phyloP scores from a whole-genome alignment of 2,329 filamentous ascomycete species.

The Aspergillus sp. region DNA sequence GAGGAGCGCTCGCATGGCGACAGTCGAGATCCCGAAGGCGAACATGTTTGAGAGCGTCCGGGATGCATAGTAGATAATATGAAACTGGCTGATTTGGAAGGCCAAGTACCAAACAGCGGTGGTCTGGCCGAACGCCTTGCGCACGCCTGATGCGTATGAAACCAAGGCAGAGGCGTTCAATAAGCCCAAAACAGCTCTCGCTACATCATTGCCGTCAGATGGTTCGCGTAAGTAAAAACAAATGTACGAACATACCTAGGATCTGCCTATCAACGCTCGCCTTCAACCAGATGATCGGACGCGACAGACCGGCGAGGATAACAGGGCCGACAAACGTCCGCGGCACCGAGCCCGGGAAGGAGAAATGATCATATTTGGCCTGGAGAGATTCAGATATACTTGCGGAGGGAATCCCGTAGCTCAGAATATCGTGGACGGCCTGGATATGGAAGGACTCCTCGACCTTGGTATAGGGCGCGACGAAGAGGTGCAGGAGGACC shows the following conservation, averaged over 20 bases:
- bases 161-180: slow-evolving; percentile 63
- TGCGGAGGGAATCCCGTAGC: slow-evolving; percentile 61
- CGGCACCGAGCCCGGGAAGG: slow-evolving; percentile 84
- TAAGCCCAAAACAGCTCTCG: slow-evolving; percentile 66
- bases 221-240: slow-evolving; percentile 1
- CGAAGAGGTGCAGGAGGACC: slow-evolving; percentile 58
- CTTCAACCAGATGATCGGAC: slow-evolving; percentile 53
- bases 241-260: slow-evolving; percentile 40
- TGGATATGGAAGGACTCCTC: slow-evolving; percentile 98
- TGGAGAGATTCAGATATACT: slow-evolving; percentile 48
- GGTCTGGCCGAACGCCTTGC: slow-evolving; percentile 56
- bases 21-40: slow-evolving; percentile 60
- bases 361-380: slow-evolving; percentile 73
- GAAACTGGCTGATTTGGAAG: slow-evolving; percentile 77
- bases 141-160: slow-evolving; percentile 55
- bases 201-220: slow-evolving; percentile 28
- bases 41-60: slow-evolving; percentile 94
- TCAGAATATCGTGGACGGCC: slow-evolving; percentile 79
- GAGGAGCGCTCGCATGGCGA: slow-evolving; percentile 41
- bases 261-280: slow-evolving; percentile 50
- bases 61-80: slow-evolving; percentile 85
- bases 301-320: slow-evolving; percentile 61
- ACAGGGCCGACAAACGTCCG: slow-evolving; percentile 80
- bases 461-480: slow-evolving; percentile 88
- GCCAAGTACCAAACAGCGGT: slow-evolving; percentile 70